Base-by-base conservation (phyloP, 1,284 basidiomycete species). In the Apiotrichum brassicae region DNA sequence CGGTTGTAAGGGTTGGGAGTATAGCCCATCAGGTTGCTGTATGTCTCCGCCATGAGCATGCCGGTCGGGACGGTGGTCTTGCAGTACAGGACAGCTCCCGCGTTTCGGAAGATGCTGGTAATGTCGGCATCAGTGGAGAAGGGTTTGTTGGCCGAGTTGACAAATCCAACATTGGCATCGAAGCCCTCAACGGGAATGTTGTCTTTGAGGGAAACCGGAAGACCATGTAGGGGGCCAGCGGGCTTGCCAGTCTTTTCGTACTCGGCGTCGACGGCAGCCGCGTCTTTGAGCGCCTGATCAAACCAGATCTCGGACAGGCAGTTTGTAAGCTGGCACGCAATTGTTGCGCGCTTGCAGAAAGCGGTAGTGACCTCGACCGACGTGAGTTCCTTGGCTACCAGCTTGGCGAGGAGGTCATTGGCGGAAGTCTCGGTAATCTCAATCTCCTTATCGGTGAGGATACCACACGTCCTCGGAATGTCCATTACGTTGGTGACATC, bases 291-390 rank as follows among this genome's bases (percentile, higher is more conserved):
- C 0, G 66, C 75, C 18, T 66, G 58, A 1, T 71, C 64, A 46
- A 73, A 65, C 47, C 70, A 64, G 42, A 73, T 63, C 50, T 70
- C 68, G 42, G 72, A 54, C 48, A 76, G 12, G 60, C 71, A 70
- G 65, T 74, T 50, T 54, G 70, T 59, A 16, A 86, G 68, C 64
- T 89, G 87, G 48, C 89, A 87, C 0, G 87, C 86, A 43, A 89
- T 71, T 40, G 85, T 77, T 0, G 87, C 84, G 23, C 86, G 76
- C 73, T 89, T 89, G 65, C 81, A 81, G 66, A 84, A 89, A 0
- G 87, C 70, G 11, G 50, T 34, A 1, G 59, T 59, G 1, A 53
- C 48, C 37, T 44, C 22, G 4, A 36, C 30, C 2, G 36, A 34
- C 12, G 33, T 58, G 3, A 67, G 61, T 18, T 60, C 61, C 24